These are phyloP conservation scores for Eimeria acervulina DNA, from an alignment of 169 alveolate species.

Conservation along the genomic window DNA sequence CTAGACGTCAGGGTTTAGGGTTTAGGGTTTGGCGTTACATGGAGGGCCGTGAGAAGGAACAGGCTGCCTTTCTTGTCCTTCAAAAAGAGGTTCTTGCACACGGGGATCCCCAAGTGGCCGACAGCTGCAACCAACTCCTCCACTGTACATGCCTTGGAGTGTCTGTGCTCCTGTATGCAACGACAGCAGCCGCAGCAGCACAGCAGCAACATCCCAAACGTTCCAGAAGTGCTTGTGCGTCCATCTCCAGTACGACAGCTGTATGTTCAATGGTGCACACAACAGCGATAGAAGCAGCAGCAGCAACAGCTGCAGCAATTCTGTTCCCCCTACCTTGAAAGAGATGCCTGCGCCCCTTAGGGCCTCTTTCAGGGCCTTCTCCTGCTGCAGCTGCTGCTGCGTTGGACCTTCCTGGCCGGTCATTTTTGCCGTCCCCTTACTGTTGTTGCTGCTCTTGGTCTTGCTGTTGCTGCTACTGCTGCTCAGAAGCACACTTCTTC, in stretches of 20 bases:
- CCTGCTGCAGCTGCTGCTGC: conserved; percentile 70
- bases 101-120: conserved; percentile 66
- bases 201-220: background rate
- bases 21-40: background rate
- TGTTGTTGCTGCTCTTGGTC: background rate
- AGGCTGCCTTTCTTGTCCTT: conserved; percentile 87
- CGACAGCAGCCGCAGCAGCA: conserved; percentile 32
- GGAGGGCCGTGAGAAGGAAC: conserved; percentile 84
- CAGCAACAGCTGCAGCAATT: conserved; percentile 27
- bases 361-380: conserved; percentile 26
- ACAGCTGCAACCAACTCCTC: conserved; percentile 83
- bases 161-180: conserved; percentile 82
- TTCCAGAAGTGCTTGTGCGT: no score
- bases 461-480: conserved; percentile 1
- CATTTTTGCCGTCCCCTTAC: background rate
- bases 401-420: conserved; percentile 40
- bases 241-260: background rate
- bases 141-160: conserved; percentile 80
- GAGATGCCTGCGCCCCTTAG: conserved; percentile 32
- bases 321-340: background rate
- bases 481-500: background rate
- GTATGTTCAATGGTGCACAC: background rate
- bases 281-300: conserved; percentile 5
- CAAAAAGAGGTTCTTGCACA: conserved; percentile 85
- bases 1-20: background rate